Evolutionary conservation across 2,329 filamentous ascomycete genomes (phyloP).

Genomic region (Beauveria brongniartii): DNA sequence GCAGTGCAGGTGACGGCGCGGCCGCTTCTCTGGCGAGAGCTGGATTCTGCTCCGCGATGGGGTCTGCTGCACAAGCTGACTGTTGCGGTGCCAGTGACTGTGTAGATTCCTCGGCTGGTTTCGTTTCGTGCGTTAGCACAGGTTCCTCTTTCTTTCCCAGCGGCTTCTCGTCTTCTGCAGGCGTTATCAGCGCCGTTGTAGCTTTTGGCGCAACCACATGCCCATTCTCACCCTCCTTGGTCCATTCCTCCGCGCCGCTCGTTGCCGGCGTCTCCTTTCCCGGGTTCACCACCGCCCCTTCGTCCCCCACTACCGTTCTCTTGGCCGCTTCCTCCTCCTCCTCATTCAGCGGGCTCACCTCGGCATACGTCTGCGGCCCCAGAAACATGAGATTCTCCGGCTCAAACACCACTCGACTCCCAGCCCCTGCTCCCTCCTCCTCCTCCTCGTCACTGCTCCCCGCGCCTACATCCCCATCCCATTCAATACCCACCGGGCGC

Average conservation of each 20-base stretch:
- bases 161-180: too few relatives aligned
- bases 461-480: slow-evolving; percentile 25
- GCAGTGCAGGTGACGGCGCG: background rate
- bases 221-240: background rate
- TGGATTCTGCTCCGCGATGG: background rate
- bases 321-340: slow-evolving; percentile 29
- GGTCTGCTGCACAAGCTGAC: background rate
- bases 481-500: slow-evolving; percentile 17
- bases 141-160: background rate
- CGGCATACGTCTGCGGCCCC: slow-evolving; percentile 37
- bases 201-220: background rate
- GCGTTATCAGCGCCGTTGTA: too few relatives aligned
- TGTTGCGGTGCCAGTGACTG: background rate
- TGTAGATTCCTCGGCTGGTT: too few relatives aligned
- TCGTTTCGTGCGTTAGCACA: background rate
- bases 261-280: slow-evolving; percentile 2
- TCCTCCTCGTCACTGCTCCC: slow-evolving; percentile 25
- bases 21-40: too few relatives aligned
- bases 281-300: slow-evolving; percentile 20
- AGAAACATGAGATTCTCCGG: slow-evolving; percentile 47
- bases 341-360: slow-evolving; percentile 35
- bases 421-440: slow-evolving; percentile 24
- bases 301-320: slow-evolving; percentile 18
- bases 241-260: background rate
- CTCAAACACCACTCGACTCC: slow-evolving; percentile 36